Conservation (phyloP, 352 stramenopile species). For the Globisporangium alternatum region DNA sequence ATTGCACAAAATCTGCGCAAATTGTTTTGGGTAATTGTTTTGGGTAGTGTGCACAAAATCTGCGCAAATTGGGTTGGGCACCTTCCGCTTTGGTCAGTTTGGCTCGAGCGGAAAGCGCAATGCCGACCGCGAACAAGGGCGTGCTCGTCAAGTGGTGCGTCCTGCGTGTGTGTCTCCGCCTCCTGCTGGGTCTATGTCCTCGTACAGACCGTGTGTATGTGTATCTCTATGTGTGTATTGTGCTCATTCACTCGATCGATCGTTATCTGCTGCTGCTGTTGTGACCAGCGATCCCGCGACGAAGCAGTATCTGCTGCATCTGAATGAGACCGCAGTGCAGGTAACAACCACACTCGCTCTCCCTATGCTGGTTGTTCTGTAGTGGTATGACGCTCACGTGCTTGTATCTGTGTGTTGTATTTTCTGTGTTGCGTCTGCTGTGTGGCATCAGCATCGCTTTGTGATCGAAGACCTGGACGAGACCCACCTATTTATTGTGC, state of each 20-base stretch:
- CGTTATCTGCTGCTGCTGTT: neutral
- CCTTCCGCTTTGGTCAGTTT: no score
- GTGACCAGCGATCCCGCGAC: slow-evolving; percentile 66
- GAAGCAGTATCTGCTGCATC: slow-evolving; percentile 84
- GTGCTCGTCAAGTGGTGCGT: slow-evolving; percentile 82
- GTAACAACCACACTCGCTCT: slow-evolving; percentile 19
- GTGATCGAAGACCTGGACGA: slow-evolving; percentile 88
- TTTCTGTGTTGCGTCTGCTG: slow-evolving; percentile 1
- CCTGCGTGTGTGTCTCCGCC: neutral
- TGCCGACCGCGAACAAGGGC: slow-evolving; percentile 83
- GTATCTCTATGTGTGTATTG: neutral
- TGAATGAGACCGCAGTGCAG: slow-evolving; percentile 84
- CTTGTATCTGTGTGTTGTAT: slow-evolving; percentile 1
- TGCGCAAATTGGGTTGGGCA: no score
- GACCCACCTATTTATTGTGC: slow-evolving; percentile 84
- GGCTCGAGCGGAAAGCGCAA: slow-evolving; percentile 15
- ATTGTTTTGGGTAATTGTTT: no score
- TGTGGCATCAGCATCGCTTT: slow-evolving; percentile 56
- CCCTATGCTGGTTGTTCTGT: neutral
- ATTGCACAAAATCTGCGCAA: no score
- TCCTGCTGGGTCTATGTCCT: neutral
- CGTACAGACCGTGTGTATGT: neutral
- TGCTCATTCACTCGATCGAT: neutral
- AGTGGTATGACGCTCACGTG: neutral
- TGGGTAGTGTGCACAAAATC: no score